Base-by-base conservation (phyloP, 2,329 filamentous ascomycete genomes). In the Fusarium fracticaudum region DNA sequence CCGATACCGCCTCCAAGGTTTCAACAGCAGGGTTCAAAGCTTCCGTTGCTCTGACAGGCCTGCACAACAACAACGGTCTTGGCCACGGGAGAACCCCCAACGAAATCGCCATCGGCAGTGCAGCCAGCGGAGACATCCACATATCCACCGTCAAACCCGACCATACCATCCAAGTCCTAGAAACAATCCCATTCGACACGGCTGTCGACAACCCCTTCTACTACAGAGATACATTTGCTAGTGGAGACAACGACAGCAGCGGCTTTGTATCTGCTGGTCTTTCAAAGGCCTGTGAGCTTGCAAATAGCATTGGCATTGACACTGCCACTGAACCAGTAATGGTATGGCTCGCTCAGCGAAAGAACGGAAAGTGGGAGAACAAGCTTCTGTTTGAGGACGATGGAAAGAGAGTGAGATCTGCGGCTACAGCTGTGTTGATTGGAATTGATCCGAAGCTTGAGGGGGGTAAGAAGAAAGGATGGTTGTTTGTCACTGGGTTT, bases 401-500 rank as follows among this genome's bases (percentile, higher is more conserved):
- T 57, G 88, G 89, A 2, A 80, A 77, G 0, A 81, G 81, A 22
- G 80, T 91, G 33, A 82, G 88, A 17, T 85, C 83, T 11, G 85
- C 84, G 0, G 90, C 87, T 64, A 82, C 85, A 0, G 87, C 87
- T 0, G 84, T 90, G 0, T 65, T 91, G 48, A 83, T 91, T 3
- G 84, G 85, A 0, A 85, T 89, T 59, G 85, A 89, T 44, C 87
- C 88, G 0, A 76, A 77, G 20, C 74, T 81, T 18, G 84, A 86
- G 54, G 80, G 71, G 0, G 84, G 85, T 0, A 82, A 84, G 73
- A 84, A 86, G 24, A 84, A 85, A 67, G 90, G 85, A 0, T 90
- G 88, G 88, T 76, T 91, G 22, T 91, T 89, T 78, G 85, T 87
- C 5, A 89, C 89, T 1, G 89, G 90, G 0, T 89, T 90, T 63